Evolutionary conservation across 345 rosid genomes (phyloP), one percentile per base, ranked within the genome.

Genomic region (Raphanus sativus): DNA sequence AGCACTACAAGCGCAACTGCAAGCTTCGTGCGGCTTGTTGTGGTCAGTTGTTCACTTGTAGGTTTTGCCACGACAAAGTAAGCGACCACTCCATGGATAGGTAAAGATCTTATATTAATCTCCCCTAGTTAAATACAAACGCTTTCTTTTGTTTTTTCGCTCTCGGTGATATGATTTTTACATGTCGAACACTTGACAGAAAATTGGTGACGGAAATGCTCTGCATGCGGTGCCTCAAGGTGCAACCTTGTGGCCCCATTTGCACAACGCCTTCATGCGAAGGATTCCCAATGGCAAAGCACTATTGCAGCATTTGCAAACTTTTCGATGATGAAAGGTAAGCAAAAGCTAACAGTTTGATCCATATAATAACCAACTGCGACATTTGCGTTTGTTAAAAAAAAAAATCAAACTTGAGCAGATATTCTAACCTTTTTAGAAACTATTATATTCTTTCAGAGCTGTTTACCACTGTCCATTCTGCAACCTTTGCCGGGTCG

Each of bases 401-500:
- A 26, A 15, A 38, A 17, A 38, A 52, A 26, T 25, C 30, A 33
- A 36, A 62, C 65, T 55, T 62, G 24, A 62, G 70, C 56, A 71
- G 67, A 63, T 66, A 21, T 58, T 29, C 55, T 62, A 69, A 74
- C 65, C 55, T 54, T 26, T 0, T 21, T 21, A 59, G 45, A 62
- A 76, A 71, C 16, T 54, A 50, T 65, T 66, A 67, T 67, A 68
- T 71, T 68, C 62, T 2, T 65, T n/a, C 85, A 94, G 98, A 83
- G 78, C 81, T 70, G 88, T 94, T 24, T 89, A 91, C 83, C 98
- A 91, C 75, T 94, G 95, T 76, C 97, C 96, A 33, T 90, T 81
- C 82, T 94, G 98, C 87, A 94, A 94, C 78, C 83, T 94, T 81
- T 94, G 98, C 74, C 97, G 95, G 74, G 89, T 92, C 25, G 98